phyloP scores from a whole-genome alignment of 176 grass and related monocot species.

The Canna indica region DNA sequence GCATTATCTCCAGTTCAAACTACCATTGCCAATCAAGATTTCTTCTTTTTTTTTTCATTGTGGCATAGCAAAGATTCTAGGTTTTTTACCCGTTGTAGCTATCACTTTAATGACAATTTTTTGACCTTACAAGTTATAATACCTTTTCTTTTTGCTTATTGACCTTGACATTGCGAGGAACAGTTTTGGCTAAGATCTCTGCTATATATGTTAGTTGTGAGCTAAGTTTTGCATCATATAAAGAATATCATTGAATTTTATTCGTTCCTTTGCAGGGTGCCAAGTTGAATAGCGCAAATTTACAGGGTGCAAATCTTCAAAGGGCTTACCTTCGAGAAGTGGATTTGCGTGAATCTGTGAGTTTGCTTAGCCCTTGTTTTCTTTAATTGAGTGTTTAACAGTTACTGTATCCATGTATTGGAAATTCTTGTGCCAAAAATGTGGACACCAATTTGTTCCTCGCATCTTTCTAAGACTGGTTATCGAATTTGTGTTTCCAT shows the following conservation, averaged over 20 bases:
- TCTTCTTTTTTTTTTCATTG: too few relatives aligned
- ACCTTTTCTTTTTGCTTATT: not conserved
- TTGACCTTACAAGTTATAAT: not conserved
- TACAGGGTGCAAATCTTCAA: constrained; percentile 88
- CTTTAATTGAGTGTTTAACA: not conserved
- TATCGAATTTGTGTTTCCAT: not conserved
- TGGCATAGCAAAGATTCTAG: too few relatives aligned
- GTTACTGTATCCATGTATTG: not conserved
- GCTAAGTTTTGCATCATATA: too few relatives aligned
- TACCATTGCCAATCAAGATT: too few relatives aligned
- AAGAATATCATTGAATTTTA: not conserved
- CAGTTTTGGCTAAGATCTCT: not conserved
- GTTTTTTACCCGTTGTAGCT: too few relatives aligned
- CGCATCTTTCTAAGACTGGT: not conserved
- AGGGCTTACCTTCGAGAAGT: constrained; percentile 88
- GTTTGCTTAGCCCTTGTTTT: not conserved
- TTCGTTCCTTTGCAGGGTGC: constrained; percentile 49
- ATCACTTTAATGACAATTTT: not conserved
- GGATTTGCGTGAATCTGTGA: constrained; percentile 86
- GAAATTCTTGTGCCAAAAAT: not conserved
- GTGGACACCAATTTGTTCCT: not conserved
- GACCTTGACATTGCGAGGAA: not conserved
- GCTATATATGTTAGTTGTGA: too few relatives aligned
- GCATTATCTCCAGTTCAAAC: too few relatives aligned
- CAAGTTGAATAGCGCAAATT: constrained; percentile 71